Evolutionary conservation across 129 eudicot genomes (phyloP).

Genomic region (Pulicaria dysenterica): DNA sequence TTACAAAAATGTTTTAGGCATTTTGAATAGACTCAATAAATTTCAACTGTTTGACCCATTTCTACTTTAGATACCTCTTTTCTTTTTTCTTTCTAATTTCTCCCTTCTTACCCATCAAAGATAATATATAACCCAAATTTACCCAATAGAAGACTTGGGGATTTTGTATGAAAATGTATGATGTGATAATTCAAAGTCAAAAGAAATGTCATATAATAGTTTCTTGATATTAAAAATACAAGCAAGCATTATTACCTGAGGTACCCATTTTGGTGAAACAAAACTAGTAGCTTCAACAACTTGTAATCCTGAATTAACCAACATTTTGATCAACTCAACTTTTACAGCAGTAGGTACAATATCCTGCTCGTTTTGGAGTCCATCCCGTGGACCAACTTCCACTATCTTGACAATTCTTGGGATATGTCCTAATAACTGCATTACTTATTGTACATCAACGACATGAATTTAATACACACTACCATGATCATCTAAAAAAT

Average conservation of each 20-base stretch:
- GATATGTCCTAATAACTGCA: slow-evolving; percentile 57
- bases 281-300: slow-evolving; percentile 95
- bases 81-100: no score
- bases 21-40: no score
- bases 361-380: slow-evolving; percentile 81
- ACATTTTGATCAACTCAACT: slow-evolving; percentile 78
- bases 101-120: no score
- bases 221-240: slow-evolving; percentile 1
- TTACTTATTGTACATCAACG: slow-evolving; percentile 3
- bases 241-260: slow-evolving; percentile 57
- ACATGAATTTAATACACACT: not conserved
- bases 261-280: slow-evolving; percentile 98
- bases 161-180: not conserved
- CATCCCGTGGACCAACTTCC: slow-evolving; percentile 97
- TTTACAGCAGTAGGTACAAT: slow-evolving; percentile 78
- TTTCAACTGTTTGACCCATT: no score
- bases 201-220: not conserved
- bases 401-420: slow-evolving; percentile 78
- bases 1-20: no score
- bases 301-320: slow-evolving; percentile 74
- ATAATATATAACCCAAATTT: no score
- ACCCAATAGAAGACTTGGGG: no score
- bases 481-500: not conserved
- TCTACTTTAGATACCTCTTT: no score
- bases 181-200: not conserved